phyloP scores from a whole-genome alignment of 306 rosid species.

The Fragaria ananassa region DNA sequence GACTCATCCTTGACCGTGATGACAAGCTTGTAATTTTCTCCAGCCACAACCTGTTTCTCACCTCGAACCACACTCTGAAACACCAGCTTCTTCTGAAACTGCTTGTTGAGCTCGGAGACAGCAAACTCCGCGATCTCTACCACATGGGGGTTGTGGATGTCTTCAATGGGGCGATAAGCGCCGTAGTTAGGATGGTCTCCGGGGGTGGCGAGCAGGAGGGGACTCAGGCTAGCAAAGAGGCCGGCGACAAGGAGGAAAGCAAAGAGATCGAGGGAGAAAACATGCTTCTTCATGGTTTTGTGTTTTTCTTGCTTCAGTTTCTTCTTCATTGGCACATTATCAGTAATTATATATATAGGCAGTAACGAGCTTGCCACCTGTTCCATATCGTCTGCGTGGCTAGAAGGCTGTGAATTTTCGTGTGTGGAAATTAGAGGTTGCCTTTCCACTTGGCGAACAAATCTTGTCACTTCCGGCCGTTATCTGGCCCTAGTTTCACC shows the following conservation, averaged over 20 bases:
- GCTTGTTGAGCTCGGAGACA: slow-evolving; percentile 8
- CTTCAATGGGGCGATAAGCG: not conserved
- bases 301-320: not conserved
- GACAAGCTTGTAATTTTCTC: not conserved
- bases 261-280: not conserved
- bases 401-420: not conserved
- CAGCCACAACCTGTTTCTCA: not conserved
- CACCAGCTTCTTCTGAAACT: not conserved
- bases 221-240: not conserved
- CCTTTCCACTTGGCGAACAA: not conserved
- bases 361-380: not conserved
- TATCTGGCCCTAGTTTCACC: not conserved
- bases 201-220: not conserved
- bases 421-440: not conserved
- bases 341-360: not conserved
- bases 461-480: not conserved
- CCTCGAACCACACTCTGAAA: slow-evolving; percentile 10
- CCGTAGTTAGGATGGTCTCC: not conserved
- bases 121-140: slow-evolving; percentile 7
- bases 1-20: slow-evolving; percentile 2
- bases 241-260: not conserved
- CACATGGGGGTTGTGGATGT: slow-evolving; percentile 4
- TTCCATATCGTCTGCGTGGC: not conserved
- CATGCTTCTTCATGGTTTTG: not conserved
- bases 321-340: not conserved